phyloP scores from a whole-genome alignment of 805 yeast species.

The Lachancea sp. region DNA sequence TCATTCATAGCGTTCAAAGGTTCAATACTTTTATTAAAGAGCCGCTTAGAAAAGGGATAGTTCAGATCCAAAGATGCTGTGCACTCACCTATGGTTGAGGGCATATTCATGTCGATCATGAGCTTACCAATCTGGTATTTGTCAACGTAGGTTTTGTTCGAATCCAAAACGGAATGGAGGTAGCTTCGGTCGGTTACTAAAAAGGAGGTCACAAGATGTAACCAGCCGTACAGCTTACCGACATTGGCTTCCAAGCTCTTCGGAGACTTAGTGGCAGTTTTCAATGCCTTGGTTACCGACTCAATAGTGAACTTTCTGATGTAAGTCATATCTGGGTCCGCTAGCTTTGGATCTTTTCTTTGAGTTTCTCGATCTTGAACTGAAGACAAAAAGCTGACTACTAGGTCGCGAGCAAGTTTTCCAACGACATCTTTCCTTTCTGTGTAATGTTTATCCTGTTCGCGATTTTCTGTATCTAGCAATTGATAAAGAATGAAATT shows the following conservation, averaged over 20 bases:
- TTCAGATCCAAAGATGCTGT: constrained; percentile 67
- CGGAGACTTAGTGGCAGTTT: constrained; percentile 38
- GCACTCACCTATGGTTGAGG: constrained; percentile 49
- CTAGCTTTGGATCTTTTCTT: constrained; percentile 41
- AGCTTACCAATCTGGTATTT: constrained; percentile 56
- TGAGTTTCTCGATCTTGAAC: constrained; percentile 40
- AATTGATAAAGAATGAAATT: constrained; percentile 74
- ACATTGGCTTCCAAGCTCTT: constrained; percentile 24
- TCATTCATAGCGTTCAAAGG: constrained; percentile 54
- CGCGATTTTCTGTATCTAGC: constrained; percentile 46
- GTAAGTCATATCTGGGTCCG: constrained; percentile 64
- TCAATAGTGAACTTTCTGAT: constrained; percentile 72
- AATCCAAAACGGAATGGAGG: constrained; percentile 40
- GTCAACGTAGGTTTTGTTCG: constrained; percentile 49
- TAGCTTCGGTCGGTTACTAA: constrained; percentile 29
- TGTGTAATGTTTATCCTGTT: constrained; percentile 31
- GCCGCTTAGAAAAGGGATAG: constrained; percentile 56
- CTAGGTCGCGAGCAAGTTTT: constrained; percentile 51
- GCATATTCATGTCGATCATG: constrained; percentile 61
- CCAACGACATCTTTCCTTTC: constrained; percentile 53
- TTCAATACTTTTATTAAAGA: constrained; percentile 52
- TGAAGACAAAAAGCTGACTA: constrained; percentile 59
- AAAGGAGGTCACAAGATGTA: constrained; percentile 26
- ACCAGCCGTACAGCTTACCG: constrained; percentile 29
- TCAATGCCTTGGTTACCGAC: constrained; percentile 53